Conservation (phyloP, 108 stramenopile species). For the Fistulifera pelliculosa region DNA sequence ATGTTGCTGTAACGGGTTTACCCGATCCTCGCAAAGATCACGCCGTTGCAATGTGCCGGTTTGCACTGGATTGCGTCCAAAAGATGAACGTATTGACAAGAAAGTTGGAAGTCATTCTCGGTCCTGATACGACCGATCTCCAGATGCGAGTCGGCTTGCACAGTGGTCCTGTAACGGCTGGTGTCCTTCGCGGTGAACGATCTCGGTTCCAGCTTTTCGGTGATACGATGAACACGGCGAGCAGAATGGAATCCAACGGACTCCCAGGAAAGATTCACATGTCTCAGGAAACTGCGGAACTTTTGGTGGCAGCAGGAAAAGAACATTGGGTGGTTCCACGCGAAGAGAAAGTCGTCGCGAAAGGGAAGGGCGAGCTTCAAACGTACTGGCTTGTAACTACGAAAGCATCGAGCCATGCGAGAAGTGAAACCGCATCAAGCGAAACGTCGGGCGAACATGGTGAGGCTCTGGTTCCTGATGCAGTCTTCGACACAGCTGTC, state of each 20-base stretch:
- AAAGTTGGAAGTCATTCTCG: conserved; percentile 21
- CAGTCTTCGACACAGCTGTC: not conserved
- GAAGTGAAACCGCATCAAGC: not conserved
- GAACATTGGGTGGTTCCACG: conserved; percentile 28
- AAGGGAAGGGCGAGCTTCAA: conserved; percentile 35
- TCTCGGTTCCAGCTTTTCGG: conserved; percentile 18
- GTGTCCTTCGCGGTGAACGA: conserved; percentile 29
- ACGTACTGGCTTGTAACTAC: conserved; percentile 25
- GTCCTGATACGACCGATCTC: conserved; percentile 35
- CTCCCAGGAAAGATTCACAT: conserved; percentile 39
- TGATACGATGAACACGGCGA: conserved; percentile 32
- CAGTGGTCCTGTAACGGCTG: conserved; percentile 33
- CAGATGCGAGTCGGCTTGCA: conserved; percentile 39
- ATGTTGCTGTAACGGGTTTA: conserved; percentile 28
- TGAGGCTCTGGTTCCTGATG: not conserved
- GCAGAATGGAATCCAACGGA: conserved; percentile 56
- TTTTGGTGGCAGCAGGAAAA: conserved; percentile 32
- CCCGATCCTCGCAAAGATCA: conserved; percentile 36
- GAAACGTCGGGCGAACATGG: not conserved
- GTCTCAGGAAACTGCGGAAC: conserved; percentile 38
- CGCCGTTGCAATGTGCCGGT: conserved; percentile 34
- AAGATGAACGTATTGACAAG: conserved; percentile 27
- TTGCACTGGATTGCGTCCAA: conserved; percentile 27
- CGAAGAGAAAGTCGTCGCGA: conserved; percentile 29
- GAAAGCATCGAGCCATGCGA: not conserved